Evolutionary conservation across 345 rosid genomes (phyloP), one percentile per base, ranked within the genome.

Genomic region (Mangifera indica): DNA sequence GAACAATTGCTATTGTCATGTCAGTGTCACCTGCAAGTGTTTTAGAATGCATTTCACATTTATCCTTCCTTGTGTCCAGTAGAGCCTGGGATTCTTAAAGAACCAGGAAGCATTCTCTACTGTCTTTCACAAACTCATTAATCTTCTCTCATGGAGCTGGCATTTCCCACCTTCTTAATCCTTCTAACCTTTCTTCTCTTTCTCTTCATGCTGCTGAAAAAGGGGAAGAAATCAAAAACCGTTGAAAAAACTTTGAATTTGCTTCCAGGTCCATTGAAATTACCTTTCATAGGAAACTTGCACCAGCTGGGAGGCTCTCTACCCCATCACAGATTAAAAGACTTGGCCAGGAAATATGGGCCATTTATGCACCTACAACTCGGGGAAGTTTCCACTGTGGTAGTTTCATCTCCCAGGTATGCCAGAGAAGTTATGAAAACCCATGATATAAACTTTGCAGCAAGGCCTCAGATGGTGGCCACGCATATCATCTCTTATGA

Each of bases 211-310:
- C 3, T 40, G 20, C 18, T 77, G 42, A 77, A 14, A 25, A 15
- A 17, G 17, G 2, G 9, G 13, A 65, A 66, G 13, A 66, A 15
- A 29, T 25, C 42, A 22, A 18, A 66, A 51, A 24, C 20, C 58
- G 49, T 8, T 10, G 22, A 20, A 24, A 56, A 24, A 24, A 18
- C 22, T n/a, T 8, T 20, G 25, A 58, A 69, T 6, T 69, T 71
- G 10, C 82, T 81, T 5, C 83, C 85, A 3, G 85, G 83, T 3
- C 87, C 85, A 32, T 44, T 67, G 77, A 77, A 70, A 53, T 59
- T 81, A 5, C 85, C 85, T 26, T 0, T 84, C 5, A 48, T 81
- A 2, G 87, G 87, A 6, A 84, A 79, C 55, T 3, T 79, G 37
- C 85, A 75, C 56, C 76, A 74, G 25, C 60, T 81, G 0, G 11